These are phyloP conservation scores for Yarrowia osloensis DNA, from an alignment of 805 yeast genomes.

Conservation along the genomic window DNA sequence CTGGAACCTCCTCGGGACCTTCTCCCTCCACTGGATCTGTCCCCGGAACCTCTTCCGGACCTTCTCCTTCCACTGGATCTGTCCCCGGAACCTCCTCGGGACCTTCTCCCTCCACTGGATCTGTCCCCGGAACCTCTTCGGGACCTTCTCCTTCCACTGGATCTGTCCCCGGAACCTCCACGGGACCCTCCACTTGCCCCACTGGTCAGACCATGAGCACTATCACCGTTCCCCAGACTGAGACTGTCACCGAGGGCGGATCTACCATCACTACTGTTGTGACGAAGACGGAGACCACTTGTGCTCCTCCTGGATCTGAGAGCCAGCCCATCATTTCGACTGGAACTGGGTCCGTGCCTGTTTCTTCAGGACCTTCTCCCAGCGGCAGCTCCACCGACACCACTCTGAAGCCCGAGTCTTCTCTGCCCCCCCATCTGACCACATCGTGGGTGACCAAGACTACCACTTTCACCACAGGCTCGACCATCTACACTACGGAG, in stretches of 20 bases:
- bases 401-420: not conserved
- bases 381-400: not conserved
- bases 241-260: not conserved
- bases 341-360: not conserved
- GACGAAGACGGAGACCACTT: conserved; percentile 5
- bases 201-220: not conserved
- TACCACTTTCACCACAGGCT: not conserved
- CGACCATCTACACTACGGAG: not conserved
- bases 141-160: not conserved
- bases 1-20: not conserved
- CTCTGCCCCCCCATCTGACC: not conserved
- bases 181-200: not conserved
- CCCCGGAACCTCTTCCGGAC: not conserved
- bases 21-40: not conserved
- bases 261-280: not conserved
- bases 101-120: not conserved
- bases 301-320: conserved; percentile 1
- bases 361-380: not conserved
- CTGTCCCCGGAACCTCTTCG: not conserved
- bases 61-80: not conserved
- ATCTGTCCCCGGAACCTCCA: too few species aligned
- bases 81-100: not conserved
- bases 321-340: not conserved
- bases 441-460: conserved; percentile 3
- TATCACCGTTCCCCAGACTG: not conserved